Evolutionary conservation across 2,329 filamentous ascomycete genomes (phyloP).

Genomic region (Lecanicillium sp.): DNA sequence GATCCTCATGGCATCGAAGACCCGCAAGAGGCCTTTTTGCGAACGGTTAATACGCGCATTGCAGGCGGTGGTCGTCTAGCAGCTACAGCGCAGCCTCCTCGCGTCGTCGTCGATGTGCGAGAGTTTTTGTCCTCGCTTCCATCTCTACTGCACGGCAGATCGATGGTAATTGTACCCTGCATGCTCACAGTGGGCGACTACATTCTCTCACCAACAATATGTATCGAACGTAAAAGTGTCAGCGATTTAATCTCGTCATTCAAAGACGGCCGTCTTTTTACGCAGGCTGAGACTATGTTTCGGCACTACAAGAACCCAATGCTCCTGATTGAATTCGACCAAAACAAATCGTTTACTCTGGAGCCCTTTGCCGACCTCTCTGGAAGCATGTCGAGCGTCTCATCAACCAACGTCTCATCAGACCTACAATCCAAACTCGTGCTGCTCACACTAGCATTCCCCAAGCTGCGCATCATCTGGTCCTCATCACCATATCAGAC

Average conservation of each 20-base stretch:
- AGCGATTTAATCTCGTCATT: slow-evolving; percentile 87
- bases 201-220: slow-evolving; percentile 82
- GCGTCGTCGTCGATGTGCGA: slow-evolving; percentile 89
- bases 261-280: slow-evolving; percentile 83
- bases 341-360: slow-evolving; percentile 93
- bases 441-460: slow-evolving; percentile 85
- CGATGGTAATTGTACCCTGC: slow-evolving; percentile 83
- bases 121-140: slow-evolving; percentile 92
- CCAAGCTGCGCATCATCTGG: slow-evolving; percentile 86
- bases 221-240: slow-evolving; percentile 89
- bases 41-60: slow-evolving; percentile 93
- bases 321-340: slow-evolving; percentile 95
- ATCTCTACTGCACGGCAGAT: slow-evolving; percentile 81
- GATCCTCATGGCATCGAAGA: slow-evolving; percentile 64
- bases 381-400: slow-evolving; percentile 53
- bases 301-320: slow-evolving; percentile 84
- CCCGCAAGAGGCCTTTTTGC: slow-evolving; percentile 83
- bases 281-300: slow-evolving; percentile 89
- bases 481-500: slow-evolving; percentile 89
- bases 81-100: slow-evolving; percentile 78
- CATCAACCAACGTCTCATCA: slow-evolving; percentile 47
- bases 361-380: slow-evolving; percentile 67
- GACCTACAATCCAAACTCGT: slow-evolving; percentile 91
- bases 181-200: slow-evolving; percentile 97
- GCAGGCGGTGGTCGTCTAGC: slow-evolving; percentile 80